Percentiles rank a stretch among this genome's conserved stretches.
phyloP scores from a whole-genome alignment of 2,329 filamentous ascomycete genomes.

The Epichloe scottii region DNA sequence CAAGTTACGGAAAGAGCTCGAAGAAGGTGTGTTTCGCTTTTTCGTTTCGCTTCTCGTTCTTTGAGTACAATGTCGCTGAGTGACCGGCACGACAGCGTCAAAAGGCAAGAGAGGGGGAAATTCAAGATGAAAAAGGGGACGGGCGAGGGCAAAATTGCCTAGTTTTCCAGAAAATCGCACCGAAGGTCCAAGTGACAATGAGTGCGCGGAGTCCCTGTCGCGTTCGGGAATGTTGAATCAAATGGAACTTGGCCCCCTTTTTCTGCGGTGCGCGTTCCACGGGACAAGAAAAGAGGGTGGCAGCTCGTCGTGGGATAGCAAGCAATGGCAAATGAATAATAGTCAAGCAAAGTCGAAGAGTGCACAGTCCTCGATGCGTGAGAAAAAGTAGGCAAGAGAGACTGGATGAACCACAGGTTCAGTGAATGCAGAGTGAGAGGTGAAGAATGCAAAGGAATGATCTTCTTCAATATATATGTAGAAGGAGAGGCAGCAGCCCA shows the following conservation, averaged over 20 bases:
- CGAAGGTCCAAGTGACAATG: neutral
- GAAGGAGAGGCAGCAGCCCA: neutral
- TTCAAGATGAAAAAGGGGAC: neutral
- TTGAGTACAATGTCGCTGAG: conserved; percentile 3
- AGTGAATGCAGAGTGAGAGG: neutral
- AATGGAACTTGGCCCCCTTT: neutral
- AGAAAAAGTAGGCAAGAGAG: neutral
- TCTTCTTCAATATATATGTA: conserved; percentile 1
- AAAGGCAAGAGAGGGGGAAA: neutral
- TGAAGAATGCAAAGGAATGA: neutral
- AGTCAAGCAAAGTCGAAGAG: neutral
- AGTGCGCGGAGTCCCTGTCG: neutral
- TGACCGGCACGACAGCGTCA: conserved; percentile 11
- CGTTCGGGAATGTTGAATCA: neutral
- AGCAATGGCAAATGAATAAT: too few species aligned
- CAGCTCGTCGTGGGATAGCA: neutral
- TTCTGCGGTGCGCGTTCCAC: neutral
- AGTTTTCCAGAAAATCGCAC: neutral
- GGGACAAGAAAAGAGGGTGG: neutral
- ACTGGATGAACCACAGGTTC: neutral
- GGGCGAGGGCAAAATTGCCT: too few species aligned
- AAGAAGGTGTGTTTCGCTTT: neutral
- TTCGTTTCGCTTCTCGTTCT: neutral
- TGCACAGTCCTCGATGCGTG: neutral
- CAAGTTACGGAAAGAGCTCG: neutral